Evolutionary conservation across 176 grass and related monocot species (phyloP).

Genomic region (Avena insularis): DNA sequence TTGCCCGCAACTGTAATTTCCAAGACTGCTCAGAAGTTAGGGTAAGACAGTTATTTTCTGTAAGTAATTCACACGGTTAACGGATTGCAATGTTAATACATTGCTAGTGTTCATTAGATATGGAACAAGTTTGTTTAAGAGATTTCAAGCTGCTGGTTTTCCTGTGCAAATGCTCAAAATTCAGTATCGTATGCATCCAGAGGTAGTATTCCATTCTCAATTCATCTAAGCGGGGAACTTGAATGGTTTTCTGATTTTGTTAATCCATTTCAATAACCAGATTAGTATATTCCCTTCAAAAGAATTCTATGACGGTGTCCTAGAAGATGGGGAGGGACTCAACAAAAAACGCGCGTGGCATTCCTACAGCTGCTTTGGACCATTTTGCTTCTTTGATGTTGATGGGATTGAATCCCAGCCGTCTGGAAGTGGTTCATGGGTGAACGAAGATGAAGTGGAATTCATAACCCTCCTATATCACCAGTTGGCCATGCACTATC

Average conservation of each 20-base stretch:
- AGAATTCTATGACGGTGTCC: slow-evolving; percentile 84
- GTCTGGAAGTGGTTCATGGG: slow-evolving; percentile 87
- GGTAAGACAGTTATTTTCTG: slow-evolving; percentile 55
- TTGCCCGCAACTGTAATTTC: slow-evolving; percentile 97
- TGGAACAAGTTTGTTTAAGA: slow-evolving; percentile 90
- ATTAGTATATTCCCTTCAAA: slow-evolving; percentile 96
- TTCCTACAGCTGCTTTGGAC: slow-evolving; percentile 73
- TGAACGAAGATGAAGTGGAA: slow-evolving; percentile 85
- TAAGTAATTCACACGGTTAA: slow-evolving; percentile 24
- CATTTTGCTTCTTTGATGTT: slow-evolving; percentile 97
- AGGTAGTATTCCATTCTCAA: slow-evolving; percentile 52
- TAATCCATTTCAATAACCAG: slow-evolving; percentile 53
- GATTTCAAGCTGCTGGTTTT: slow-evolving; percentile 97
- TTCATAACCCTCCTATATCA: slow-evolving; percentile 90
- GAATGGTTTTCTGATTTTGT: slow-evolving; percentile 38
- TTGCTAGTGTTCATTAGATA: slow-evolving; percentile 64
- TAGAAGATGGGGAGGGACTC: slow-evolving; percentile 82
- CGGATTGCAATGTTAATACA: slow-evolving; percentile 32
- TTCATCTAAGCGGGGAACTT: slow-evolving; percentile 28
- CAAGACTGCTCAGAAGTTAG: slow-evolving; percentile 72
- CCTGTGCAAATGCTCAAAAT: slow-evolving; percentile 95
- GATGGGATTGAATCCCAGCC: slow-evolving; percentile 77
- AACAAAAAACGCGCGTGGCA: slow-evolving; percentile 68
- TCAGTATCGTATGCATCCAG: slow-evolving; percentile 98
- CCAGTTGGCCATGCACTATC: slow-evolving; percentile 62